phyloP scores from a whole-genome alignment of 192 early-diverging fungal genomes.

The Backusella sp. region DNA sequence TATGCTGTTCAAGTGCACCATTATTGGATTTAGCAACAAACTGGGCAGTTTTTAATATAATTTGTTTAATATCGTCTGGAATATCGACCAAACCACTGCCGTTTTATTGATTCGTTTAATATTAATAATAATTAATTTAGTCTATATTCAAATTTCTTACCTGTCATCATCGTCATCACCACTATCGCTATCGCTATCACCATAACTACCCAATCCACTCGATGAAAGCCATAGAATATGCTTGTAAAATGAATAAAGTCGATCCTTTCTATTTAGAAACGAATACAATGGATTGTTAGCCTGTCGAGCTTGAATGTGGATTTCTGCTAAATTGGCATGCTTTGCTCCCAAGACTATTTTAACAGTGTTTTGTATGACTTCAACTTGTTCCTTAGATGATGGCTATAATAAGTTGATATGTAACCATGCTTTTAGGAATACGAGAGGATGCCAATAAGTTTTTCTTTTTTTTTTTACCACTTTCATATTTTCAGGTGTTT shows the following conservation, averaged over 20 bases:
- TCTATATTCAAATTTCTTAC: neutral
- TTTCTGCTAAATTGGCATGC: conserved; percentile 55
- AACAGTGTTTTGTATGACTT: conserved; percentile 71
- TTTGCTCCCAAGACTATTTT: conserved; percentile 45
- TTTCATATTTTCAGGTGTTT: conserved; percentile 47
- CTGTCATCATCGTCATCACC: conserved; percentile 17
- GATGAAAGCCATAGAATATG: conserved; percentile 63
- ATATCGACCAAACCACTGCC: neutral
- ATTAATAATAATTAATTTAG: neutral
- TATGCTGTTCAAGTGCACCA: conserved; percentile 38
- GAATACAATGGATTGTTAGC: conserved; percentile 68
- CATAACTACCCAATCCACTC: conserved; percentile 58
- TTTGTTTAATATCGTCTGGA: conserved; percentile 1
- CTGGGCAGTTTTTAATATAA: conserved; percentile 43
- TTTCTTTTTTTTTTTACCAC: conserved; percentile 29
- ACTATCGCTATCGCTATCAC: conserved; percentile 20
- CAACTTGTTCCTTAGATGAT: conserved; percentile 51
- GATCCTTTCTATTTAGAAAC: conserved; percentile 59
- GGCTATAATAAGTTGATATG: conserved; percentile 39
- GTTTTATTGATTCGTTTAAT: neutral
- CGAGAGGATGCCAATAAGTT: too few relatives aligned
- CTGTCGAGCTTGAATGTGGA: conserved; percentile 72
- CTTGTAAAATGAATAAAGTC: conserved; percentile 70
- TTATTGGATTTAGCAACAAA: conserved; percentile 43
- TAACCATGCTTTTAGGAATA: neutral